Percentiles rank a stretch among this genome's conserved stretches.
phyloP scores from a whole-genome alignment of 768 basidiomycete species.

The Tremella fuciformis region DNA sequence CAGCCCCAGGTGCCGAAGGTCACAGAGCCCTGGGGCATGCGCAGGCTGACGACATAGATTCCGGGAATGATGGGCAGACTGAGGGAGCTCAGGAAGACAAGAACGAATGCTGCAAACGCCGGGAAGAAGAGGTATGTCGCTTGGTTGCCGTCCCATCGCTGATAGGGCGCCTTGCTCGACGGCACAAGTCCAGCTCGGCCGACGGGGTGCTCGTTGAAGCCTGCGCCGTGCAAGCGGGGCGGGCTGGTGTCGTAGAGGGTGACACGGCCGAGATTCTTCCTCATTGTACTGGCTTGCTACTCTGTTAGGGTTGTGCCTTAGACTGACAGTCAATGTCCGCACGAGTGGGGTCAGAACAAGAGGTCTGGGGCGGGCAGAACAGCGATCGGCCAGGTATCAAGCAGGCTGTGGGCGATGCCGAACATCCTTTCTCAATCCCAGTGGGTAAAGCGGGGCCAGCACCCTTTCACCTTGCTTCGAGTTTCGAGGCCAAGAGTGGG shows the following conservation, averaged over 20 bases:
- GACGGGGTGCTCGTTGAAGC: background rate
- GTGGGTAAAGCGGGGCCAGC: no score
- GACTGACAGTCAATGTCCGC: no score
- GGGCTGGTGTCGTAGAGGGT: conserved; percentile 30
- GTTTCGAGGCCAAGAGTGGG: no score
- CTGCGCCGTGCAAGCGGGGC: conserved; percentile 4
- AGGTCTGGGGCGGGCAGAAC: no score
- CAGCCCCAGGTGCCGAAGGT: conserved; percentile 38
- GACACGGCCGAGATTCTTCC: conserved; percentile 18
- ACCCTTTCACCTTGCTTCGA: no score
- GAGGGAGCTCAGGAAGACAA: conserved; percentile 27
- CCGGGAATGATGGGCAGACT: conserved; percentile 35
- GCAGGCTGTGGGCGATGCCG: no score
- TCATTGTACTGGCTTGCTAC: conserved; percentile 10
- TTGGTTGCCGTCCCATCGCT: conserved; percentile 35
- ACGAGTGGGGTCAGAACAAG: no score
- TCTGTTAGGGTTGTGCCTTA: background rate
- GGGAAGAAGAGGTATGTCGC: conserved; percentile 44
- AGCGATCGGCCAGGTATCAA: background rate
- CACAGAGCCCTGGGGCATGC: conserved; percentile 15
- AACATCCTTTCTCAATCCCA: no score
- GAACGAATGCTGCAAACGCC: conserved; percentile 23
- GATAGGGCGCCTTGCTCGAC: conserved; percentile 1
- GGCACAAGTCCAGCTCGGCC: background rate
- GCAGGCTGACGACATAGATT: conserved; percentile 22